A percentile compares a stretch with the other conserved stretches of the same genome.
phyloP scores from a whole-genome alignment of 2,329 filamentous ascomycete species.

The Epichloe scottii region DNA sequence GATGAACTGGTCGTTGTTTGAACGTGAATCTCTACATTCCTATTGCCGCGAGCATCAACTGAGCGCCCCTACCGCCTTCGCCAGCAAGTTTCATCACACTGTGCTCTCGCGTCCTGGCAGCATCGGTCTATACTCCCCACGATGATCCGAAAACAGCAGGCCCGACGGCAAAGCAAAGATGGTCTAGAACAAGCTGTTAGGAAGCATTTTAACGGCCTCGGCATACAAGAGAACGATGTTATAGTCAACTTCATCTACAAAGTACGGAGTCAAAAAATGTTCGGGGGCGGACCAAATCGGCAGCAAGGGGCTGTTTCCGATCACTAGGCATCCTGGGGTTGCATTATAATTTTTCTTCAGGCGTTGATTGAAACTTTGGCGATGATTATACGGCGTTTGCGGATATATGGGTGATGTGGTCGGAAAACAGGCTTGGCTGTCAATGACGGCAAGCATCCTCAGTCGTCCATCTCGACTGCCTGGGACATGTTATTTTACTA shows the following conservation, averaged over 20 bases:
- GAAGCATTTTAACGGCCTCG: conserved; percentile 73
- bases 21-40: conserved; percentile 54
- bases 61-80: conserved; percentile 58
- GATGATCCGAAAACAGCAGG: conserved; percentile 53
- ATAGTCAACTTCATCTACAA: conserved; percentile 71
- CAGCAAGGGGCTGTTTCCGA: conserved; percentile 2
- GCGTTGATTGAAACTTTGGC: background rate
- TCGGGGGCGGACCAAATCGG: conserved; percentile 15
- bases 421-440: background rate
- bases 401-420: background rate
- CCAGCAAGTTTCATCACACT: conserved; percentile 47
- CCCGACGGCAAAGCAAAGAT: conserved; percentile 57
- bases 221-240: conserved; percentile 70
- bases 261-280: conserved; percentile 28
- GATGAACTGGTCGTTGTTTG: conserved; percentile 57
- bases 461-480: background rate
- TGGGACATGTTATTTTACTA: background rate
- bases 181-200: conserved; percentile 59
- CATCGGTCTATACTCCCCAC: conserved; percentile 65
- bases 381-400: background rate
- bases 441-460: background rate
- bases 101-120: conserved; percentile 47
- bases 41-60: conserved; percentile 67
- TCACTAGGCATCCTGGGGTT: conserved; percentile 41
- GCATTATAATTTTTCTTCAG: background rate